Percentiles rank a stretch among this genome's conserved stretches.
Evolutionary conservation across 1,139 yeast species (phyloP).

Genomic region (Hansenula lynferdii): DNA sequence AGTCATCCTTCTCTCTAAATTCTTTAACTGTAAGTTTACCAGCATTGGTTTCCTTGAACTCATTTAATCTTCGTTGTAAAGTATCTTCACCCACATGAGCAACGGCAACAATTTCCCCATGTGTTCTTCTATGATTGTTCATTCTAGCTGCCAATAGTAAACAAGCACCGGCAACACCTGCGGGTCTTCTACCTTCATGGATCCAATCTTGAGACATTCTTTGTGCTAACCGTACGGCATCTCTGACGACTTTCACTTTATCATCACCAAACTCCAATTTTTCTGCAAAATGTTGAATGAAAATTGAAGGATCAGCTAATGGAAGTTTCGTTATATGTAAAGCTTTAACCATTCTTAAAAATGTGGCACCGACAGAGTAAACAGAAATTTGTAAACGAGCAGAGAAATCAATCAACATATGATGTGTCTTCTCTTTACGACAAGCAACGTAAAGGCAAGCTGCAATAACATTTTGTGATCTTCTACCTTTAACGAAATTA

Average conservation of each 20-base stretch:
- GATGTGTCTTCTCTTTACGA: constrained; percentile 84
- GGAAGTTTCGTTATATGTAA: constrained; percentile 75
- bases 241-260: constrained; percentile 72
- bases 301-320: constrained; percentile 88
- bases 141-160: constrained; percentile 88
- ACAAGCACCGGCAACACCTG: constrained; percentile 98
- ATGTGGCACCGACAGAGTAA: constrained; percentile 93
- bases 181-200: constrained; percentile 94
- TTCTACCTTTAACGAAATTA: constrained; percentile 92
- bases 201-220: constrained; percentile 96
- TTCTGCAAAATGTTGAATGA: constrained; percentile 91
- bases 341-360: constrained; percentile 81
- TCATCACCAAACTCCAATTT: constrained; percentile 71
- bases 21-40: constrained; percentile 69
- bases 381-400: constrained; percentile 88
- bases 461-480: constrained; percentile 91
- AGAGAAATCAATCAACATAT: constrained; percentile 93
- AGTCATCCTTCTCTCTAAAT: constrained; percentile 46
- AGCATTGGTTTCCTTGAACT: constrained; percentile 74
- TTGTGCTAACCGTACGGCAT: constrained; percentile 82
- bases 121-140: constrained; percentile 91
- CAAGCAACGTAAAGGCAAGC: constrained; percentile 95
- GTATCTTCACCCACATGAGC: constrained; percentile 96
- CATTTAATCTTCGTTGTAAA: constrained; percentile 81
- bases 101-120: constrained; percentile 89